Percentiles rank a stretch among this genome's conserved stretches.
Evolutionary conservation across 2,329 filamentous ascomycete species (phyloP).

Genomic region (Venturia aucupariae): DNA sequence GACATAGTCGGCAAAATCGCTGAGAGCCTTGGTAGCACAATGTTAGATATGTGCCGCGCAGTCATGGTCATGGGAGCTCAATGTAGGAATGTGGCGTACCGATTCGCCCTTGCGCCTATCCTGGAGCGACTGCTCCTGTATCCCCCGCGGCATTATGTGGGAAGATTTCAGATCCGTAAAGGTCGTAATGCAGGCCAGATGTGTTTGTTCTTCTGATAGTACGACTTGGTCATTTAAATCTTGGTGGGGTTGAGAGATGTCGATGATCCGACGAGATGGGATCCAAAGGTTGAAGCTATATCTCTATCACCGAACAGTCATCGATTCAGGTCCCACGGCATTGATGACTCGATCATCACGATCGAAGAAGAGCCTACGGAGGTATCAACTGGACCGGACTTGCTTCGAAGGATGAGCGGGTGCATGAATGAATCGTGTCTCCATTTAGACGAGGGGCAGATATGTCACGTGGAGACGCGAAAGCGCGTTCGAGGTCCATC

Average conservation of each 20-base stretch:
- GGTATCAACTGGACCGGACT: neutral
- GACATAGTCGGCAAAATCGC: conserved; percentile 96
- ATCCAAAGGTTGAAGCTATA: neutral
- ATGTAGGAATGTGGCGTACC: conserved; percentile 40
- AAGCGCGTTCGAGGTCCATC: neutral
- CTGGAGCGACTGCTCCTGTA: conserved; percentile 55
- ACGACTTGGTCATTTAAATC: neutral
- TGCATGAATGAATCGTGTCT: neutral
- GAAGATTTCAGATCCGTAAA: neutral
- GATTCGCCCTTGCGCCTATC: conserved; percentile 83
- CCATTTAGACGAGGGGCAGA: neutral
- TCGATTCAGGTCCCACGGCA: neutral
- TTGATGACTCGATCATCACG: neutral
- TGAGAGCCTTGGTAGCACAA: conserved; percentile 51
- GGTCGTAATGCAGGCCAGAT: neutral
- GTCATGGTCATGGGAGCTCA: conserved; percentile 9
- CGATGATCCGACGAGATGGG: neutral
- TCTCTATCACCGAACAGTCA: neutral
- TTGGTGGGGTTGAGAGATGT: neutral
- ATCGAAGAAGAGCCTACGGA: neutral
- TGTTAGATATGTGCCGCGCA: neutral
- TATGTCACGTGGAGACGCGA: neutral
- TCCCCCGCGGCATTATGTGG: conserved; percentile 26
- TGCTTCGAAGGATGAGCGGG: neutral
- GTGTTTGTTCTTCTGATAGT: neutral